Evolutionary conservation across 495 filamentous ascomycete genomes (phyloP).

Genomic region (Lophiotrema nucula): DNA sequence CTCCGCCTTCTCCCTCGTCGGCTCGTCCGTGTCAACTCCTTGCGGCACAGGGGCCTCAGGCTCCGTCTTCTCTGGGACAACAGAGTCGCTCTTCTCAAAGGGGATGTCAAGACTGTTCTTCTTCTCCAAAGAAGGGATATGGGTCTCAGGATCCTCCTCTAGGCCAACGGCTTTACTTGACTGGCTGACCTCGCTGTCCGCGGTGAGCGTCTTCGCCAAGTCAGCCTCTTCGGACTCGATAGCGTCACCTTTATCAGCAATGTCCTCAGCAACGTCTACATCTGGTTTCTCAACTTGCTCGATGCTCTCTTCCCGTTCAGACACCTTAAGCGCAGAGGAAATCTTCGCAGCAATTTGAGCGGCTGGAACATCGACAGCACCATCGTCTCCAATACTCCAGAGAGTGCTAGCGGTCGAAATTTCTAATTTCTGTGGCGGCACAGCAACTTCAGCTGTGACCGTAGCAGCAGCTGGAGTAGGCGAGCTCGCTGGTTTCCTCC

Average conservation of each 20-base stretch:
- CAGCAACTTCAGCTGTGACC: slow-evolving; percentile 23
- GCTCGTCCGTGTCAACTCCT: no score
- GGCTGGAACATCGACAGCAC: slow-evolving; percentile 44
- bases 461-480: slow-evolving; percentile 34
- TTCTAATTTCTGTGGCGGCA: slow-evolving; percentile 42
- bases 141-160: background rate
- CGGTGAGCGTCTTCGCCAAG: background rate
- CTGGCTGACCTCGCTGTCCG: background rate
- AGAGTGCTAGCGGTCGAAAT: slow-evolving; percentile 53
- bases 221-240: slow-evolving; percentile 9
- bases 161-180: background rate
- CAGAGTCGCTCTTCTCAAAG: no score
- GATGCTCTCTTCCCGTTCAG: slow-evolving; percentile 3
- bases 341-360: slow-evolving; percentile 18
- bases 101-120: background rate
- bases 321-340: slow-evolving; percentile 5
- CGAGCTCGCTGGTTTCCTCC: slow-evolving; percentile 64
- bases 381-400: slow-evolving; percentile 52
- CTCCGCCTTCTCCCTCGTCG: no score
- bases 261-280: background rate
- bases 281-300: slow-evolving; percentile 4
- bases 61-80: no score
- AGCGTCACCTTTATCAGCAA: background rate
- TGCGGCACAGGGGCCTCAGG: no score
- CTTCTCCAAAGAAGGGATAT: background rate